Base-by-base conservation (phyloP, 2,329 filamentous ascomycete species). In the Talaromyces sp. region DNA sequence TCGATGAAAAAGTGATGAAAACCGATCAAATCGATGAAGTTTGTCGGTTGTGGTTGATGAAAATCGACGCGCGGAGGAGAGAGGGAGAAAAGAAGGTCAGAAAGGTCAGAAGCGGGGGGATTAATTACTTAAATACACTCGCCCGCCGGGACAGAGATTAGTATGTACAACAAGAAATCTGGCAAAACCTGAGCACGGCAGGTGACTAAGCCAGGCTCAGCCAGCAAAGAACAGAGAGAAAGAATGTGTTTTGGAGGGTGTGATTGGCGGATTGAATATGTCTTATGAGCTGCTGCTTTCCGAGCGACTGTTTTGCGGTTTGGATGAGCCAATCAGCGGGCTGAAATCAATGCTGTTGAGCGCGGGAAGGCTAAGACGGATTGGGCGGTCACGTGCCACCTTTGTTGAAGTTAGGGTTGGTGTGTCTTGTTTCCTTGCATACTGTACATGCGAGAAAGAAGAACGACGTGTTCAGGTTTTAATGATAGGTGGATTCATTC, bases 231-330 rank as follows among this genome's bases (percentile, higher is more conserved):
- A 59, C 67, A 66, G 35, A 68, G 65, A 65, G 56, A 64, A 62
- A 48, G 63, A 67, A 68, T 43, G 56, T 43, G 41, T 62, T 62
- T 66, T 60, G 69, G 65, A 35, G 19, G 8, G 27, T 19, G 14
- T 78, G 72, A 75, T 77, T 78, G 76, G 74, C 70, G 70, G 71
- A 67, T 63, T 72, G 76, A 79, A 76, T 71, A 72, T 68, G 68
- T 60, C 75, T 78, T 78, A 77, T 76, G 75, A 77, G 75, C 70
- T 73, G 71, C 73, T 68, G 74, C 71, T 77, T 78, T 78, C 68
- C 67, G 74, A 74, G 64, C 65, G 62, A 67, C 70, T 68, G 72
- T 74, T 73, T 35, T 27, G 56, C 45, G 22, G 33, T 39, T 60
- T 54, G 16, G 22, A 22, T 31, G n/a, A 0, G 60, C 60, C 60